Base-by-base conservation (phyloP, 2,329 filamentous ascomycete genomes). In the Sclerotinia trifoliorum region DNA sequence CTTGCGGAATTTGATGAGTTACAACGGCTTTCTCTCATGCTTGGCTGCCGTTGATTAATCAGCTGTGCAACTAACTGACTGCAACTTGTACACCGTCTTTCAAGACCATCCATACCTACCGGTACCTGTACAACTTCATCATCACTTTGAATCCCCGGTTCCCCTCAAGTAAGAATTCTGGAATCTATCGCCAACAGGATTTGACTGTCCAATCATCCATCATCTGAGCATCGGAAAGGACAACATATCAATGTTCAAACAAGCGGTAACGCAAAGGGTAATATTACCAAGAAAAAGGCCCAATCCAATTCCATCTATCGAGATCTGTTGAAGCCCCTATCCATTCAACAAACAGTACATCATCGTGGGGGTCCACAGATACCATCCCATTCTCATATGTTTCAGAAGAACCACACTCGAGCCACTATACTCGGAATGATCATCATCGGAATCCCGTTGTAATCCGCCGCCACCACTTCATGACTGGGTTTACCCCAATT, bases 291-390 rank as follows among this genome's bases (percentile, higher is more conserved):
- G 29, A 44, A 17, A n/a, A 60, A 32, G 11, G 11, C 21, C 42
- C 39, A 48, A 32, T 60, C 24, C 57, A 46, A 11, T 56, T 35
- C 26, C 21, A 48, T 49, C 17, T 24, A 39, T 65, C 24, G 21
- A 65, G 63, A 65, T 65, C 63, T 57, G 52, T 65, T 65, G 51
- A 65, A 48, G 42, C 63, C 63, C 63, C 63, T 57, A 65, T 65
- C 52, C 51, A 55, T 51, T 54, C 51, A 29, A 65, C 63, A 35
- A 32, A 42, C 39, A 15, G 24, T 65, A 48, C 63, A 57, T 65
- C 35, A 65, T 65, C 51, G 51, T 55, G 63, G 63, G 63, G 63
- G 51, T 57, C 63, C 63, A 65, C 44, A 44, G 26, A 24, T 64
- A 39, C 48, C 60, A 51, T 63, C 60, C 60, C 60, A 63, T 63